Evolutionary conservation across 176 grass and related monocot genomes (phyloP), one percentile per base, ranked within the genome.

Genomic region (Stipa capillata): DNA sequence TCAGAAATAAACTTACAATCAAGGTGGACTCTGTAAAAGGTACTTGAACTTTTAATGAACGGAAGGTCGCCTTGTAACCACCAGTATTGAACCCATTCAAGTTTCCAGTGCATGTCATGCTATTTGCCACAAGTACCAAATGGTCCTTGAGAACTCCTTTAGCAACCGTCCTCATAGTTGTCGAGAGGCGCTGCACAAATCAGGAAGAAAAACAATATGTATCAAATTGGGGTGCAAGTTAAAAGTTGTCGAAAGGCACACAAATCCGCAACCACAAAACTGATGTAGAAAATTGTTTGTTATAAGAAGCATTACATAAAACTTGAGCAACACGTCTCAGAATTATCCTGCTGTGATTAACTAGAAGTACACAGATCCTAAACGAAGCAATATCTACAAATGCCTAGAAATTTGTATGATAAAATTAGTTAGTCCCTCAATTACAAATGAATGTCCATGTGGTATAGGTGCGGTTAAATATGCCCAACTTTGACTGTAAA

Each of bases 11-110:
- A 84, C 96, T 91, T 88, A 98, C 96, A 87, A 92, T 87, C 67
- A 98, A 83, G 73, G 96, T 98, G 40, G 96, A 91, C 80, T 90
- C 90, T 11, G 92, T 98, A 65, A 98, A 98, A 80, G 96, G 96
- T 57, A 93, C 90, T 98, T 95, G 92, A 89, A 98, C 88, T 94
- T 98, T 98, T 51, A 98, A 87, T n/a, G 92, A 87, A 29, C 90
- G 83, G 71, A 94, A 93, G 16, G 91, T 91, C 47, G 90, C 88
- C 69, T 93, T 93, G 39, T 86, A 98, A 65, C 96, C 96, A 78
- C 44, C 83, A 84, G 42, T 89, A 51, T 98, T 89, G 78, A 98
- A 98, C 48, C 96, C 96, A 87, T 85, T 91, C 71, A 98, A 77
- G 43, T 79, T 93, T 35, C 96, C 96, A 25, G 90, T 93, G 74